A percentile compares a stretch with the other conserved stretches of the same genome.
These are phyloP conservation scores for Leccinum pachyderme DNA, from an alignment of 1,284 basidiomycete genomes.

Conservation along the genomic window DNA sequence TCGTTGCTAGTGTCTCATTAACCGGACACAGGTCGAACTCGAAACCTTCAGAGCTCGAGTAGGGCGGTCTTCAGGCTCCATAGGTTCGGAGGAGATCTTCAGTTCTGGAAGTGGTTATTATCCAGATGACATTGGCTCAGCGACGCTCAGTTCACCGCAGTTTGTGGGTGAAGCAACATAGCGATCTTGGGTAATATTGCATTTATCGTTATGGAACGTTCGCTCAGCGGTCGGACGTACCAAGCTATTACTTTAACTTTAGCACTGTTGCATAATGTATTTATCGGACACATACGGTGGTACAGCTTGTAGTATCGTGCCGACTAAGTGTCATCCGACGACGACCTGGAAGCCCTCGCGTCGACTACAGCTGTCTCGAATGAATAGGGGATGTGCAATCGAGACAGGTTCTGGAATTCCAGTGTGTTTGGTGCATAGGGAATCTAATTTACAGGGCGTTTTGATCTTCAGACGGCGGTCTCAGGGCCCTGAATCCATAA, in stretches of 20 bases:
- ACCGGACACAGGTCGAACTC: constrained; percentile 4
- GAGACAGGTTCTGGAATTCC: no score
- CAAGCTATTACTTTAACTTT: background rate
- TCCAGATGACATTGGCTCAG: background rate
- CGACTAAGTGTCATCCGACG: background rate
- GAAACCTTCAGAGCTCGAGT: background rate
- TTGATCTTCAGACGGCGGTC: no score
- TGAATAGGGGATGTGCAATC: no score
- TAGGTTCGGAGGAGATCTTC: constrained; percentile 1
- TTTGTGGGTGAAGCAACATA: background rate
- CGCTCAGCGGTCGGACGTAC: background rate
- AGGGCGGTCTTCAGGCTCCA: background rate
- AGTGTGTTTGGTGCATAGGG: no score
- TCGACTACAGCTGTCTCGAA: background rate
- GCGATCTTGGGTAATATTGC: background rate
- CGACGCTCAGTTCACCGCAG: background rate
- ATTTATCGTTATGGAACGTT: background rate
- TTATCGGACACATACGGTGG: background rate
- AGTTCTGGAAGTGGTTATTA: background rate
- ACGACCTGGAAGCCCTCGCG: background rate
- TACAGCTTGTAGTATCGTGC: background rate
- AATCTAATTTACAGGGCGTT: no score
- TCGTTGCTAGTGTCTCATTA: background rate
- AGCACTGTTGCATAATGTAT: background rate
- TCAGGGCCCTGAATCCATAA: no score